Conservation (phyloP, 2,329 filamentous ascomycete species). For the Bipolaris zeicola region DNA sequence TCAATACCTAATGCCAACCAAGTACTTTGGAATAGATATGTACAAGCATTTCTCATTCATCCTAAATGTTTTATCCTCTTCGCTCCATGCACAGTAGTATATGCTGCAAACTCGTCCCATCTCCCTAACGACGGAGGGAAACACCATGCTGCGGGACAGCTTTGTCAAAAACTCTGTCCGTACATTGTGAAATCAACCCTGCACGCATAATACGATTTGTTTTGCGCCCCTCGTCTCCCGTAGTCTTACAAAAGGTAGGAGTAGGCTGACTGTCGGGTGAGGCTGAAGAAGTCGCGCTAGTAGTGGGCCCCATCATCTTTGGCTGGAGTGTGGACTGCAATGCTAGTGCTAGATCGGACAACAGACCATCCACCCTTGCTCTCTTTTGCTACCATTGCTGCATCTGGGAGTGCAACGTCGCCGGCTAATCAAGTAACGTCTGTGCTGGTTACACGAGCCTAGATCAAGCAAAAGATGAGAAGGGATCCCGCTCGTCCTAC, state of each 20-base stretch:
- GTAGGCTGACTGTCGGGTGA: conserved; percentile 8
- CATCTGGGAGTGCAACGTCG: not conserved
- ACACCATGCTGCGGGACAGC: too few relatives aligned
- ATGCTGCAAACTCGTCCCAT: too few relatives aligned
- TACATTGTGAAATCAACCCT: too few relatives aligned
- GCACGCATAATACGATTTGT: too few relatives aligned
- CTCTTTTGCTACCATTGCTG: not conserved
- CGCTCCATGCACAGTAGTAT: too few relatives aligned
- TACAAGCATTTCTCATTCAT: too few relatives aligned
- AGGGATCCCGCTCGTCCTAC: conserved; percentile 11
- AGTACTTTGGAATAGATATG: too few relatives aligned
- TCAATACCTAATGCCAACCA: not conserved
- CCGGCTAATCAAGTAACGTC: not conserved
- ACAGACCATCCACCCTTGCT: not conserved
- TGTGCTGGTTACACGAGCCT: not conserved
- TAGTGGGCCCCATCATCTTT: conserved; percentile 4
- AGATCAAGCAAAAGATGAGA: not conserved
- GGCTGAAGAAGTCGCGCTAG: conserved; percentile 8
- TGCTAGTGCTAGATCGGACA: not conserved
- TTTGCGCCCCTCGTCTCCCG: too few relatives aligned
- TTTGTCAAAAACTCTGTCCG: too few relatives aligned
- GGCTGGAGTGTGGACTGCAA: not conserved
- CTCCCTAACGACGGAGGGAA: too few relatives aligned
- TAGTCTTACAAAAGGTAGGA: too few relatives aligned
- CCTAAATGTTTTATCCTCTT: too few relatives aligned